Base-by-base conservation (phyloP, 106 monocot species). In the Narthecium ossifragum region DNA sequence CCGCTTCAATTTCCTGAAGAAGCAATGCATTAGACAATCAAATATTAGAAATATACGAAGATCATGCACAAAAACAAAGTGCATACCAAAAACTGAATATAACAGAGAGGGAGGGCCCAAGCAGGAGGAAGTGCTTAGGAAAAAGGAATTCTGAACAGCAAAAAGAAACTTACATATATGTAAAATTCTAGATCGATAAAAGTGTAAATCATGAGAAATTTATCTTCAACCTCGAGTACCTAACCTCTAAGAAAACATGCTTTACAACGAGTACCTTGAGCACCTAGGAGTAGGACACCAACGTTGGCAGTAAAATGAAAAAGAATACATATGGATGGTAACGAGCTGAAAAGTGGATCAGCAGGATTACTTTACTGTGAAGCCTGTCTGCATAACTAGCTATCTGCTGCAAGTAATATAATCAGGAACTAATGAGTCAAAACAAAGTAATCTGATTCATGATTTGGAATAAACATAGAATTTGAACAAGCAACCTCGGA, bases 281-380 rank as follows among this genome's bases (percentile, higher is more conserved):
- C n/a, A n/a, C n/a, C n/a, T n/a, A 62, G 8, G 62, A 48, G 18
- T 14, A 47, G 18, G 24, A 20, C 18, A 15, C 41, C 38, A 18
- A 18, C 21, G 31, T 26, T 27, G 28, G 29, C 6, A n/a, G 4
- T 61, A 23, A 43, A 43, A 13, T 18, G 55, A 40, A 17, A 18
- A 17, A 23, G 25, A 29, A 25, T 72, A 93, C 93, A 59, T 88
- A 74, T 33, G 63, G 18, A 9, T 47, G 53, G 61, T 93, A 93
- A 50, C 88, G 73, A 66, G 93, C 93, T 34, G 93, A 93, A 70
- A 93, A 93, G 73, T 93, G 93, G 50, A 89, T 83, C 7, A 93
- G 69, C 46, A 93, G 65, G 48, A 93, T 85, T 9, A 85, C 93
- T 69, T 88, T 93, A 64, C 89, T 93, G 52, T 79, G 59, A 34